phyloP scores from a whole-genome alignment of 768 basidiomycete species.

The Mycena vulgaris region DNA sequence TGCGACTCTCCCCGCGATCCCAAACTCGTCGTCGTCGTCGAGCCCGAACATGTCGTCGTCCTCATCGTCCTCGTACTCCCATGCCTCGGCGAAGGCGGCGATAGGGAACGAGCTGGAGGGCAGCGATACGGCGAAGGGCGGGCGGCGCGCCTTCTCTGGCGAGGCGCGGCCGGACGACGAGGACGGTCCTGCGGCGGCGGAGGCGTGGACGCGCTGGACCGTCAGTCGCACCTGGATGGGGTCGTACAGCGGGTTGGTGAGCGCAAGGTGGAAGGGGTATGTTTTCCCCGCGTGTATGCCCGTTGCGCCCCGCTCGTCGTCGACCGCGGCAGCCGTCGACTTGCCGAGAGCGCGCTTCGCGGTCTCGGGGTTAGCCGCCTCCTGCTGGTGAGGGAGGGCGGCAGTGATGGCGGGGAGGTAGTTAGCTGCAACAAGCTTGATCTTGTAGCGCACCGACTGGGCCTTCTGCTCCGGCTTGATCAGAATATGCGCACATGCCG shows the following conservation, averaged over 20 bases:
- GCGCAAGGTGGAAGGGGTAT: constrained; percentile 90
- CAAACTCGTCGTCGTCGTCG: constrained; percentile 80
- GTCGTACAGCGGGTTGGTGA: constrained; percentile 97
- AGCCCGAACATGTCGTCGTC: constrained; percentile 91
- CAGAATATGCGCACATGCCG: constrained; percentile 93
- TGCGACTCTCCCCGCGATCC: constrained; percentile 59
- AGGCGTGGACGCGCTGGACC: constrained; percentile 76
- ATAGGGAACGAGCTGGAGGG: constrained; percentile 86
- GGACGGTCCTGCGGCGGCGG: constrained; percentile 42
- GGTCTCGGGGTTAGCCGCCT: constrained; percentile 57
- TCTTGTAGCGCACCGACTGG: constrained; percentile 94
- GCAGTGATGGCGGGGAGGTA: constrained; percentile 92
- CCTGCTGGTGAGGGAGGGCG: constrained; percentile 71
- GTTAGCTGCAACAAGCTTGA: constrained; percentile 96
- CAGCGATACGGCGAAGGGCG: constrained; percentile 85
- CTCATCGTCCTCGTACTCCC: constrained; percentile 98
- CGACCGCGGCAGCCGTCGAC: constrained; percentile 52
- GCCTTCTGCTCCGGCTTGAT: constrained; percentile 99
- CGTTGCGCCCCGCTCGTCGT: constrained; percentile 57
- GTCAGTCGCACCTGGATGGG: constrained; percentile 93
- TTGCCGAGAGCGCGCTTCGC: constrained; percentile 60
- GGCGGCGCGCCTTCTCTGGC: constrained; percentile 72
- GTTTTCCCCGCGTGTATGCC: constrained; percentile 81
- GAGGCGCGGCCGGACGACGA: constrained; percentile 54
- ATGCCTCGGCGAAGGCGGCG: constrained; percentile 94